Percentiles rank a stretch among this genome's conserved stretches.
These are phyloP conservation scores for Kwoniella pini DNA, from an alignment of 768 basidiomycete genomes.

Conservation along the genomic window DNA sequence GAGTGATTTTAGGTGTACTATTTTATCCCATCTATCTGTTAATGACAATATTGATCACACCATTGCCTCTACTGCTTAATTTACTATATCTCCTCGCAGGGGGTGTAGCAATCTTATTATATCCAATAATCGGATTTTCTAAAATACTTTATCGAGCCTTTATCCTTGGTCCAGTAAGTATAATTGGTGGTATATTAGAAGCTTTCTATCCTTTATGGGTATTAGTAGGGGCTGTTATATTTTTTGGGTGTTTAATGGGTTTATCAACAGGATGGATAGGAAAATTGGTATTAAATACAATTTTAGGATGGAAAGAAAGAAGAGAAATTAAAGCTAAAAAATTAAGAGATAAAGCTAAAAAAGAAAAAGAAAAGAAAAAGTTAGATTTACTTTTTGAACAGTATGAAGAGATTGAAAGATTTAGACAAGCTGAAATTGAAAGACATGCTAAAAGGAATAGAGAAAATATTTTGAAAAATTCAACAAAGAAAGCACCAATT, in stretches of 20 bases:
- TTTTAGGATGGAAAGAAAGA: conserved; percentile 16
- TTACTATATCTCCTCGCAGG: conserved; percentile 71
- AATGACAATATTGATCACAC: conserved; percentile 32
- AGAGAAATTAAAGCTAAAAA: neutral
- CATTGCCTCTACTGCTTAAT: conserved; percentile 37
- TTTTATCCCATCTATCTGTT: conserved; percentile 39
- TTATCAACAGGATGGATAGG: conserved; percentile 39
- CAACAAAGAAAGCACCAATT: neutral
- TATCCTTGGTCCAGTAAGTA: conserved; percentile 24
- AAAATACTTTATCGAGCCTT: conserved; percentile 22
- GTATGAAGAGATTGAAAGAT: neutral
- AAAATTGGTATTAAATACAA: conserved; percentile 23
- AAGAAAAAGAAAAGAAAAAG: neutral
- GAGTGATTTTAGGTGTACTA: conserved; percentile 19
- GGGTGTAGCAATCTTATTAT: conserved; percentile 83
- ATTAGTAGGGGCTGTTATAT: conserved; percentile 39
- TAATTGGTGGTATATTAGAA: conserved; percentile 17
- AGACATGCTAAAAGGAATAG: neutral
- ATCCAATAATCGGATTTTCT: conserved; percentile 56
- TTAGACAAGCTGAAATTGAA: neutral
- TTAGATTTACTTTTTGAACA: too few relatives aligned
- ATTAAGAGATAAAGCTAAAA: conserved; percentile 3
- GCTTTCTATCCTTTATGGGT: conserved; percentile 40
- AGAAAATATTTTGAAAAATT: neutral
- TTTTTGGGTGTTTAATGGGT: conserved; percentile 38